Conservation (phyloP, 179 eudicot genomes). For the Pouteria campechiana region DNA sequence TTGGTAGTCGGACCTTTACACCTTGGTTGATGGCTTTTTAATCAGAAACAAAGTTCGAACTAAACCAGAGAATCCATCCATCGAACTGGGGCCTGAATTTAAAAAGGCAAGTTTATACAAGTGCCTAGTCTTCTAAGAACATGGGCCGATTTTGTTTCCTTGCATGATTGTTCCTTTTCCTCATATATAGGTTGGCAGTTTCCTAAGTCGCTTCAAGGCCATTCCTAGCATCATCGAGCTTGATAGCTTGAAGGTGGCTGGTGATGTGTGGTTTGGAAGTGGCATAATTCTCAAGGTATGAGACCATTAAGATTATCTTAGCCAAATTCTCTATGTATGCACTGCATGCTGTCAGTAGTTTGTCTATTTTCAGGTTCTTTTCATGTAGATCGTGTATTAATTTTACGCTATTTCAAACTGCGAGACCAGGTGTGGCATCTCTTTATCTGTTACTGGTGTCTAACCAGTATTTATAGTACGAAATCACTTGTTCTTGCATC, state of each 20-base stretch:
- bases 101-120: slow-evolving; percentile 19
- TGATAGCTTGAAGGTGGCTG: slow-evolving; percentile 35
- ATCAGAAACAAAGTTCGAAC: slow-evolving; percentile 25
- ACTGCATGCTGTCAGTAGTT: no score
- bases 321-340: no score
- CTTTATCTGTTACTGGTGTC: no score
- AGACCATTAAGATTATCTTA: neutral
- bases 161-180: neutral
- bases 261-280: slow-evolving; percentile 53
- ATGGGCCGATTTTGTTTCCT: neutral
- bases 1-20: slow-evolving; percentile 42
- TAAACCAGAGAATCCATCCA: slow-evolving; percentile 21
- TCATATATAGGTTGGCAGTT: slow-evolving; percentile 26
- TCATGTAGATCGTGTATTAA: no score
- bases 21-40: slow-evolving; percentile 14
- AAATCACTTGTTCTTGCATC: no score
- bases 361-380: no score
- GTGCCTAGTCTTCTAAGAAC: neutral
- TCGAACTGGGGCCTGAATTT: slow-evolving; percentile 41
- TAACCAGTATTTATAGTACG: no score
- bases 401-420: no score
- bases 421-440: no score
- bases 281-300: slow-evolving; percentile 39
- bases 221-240: slow-evolving; percentile 42
- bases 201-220: slow-evolving; percentile 31